Evolutionary conservation across 2,329 filamentous ascomycete genomes (phyloP).

Genomic region (Aspergillus viridinutans): DNA sequence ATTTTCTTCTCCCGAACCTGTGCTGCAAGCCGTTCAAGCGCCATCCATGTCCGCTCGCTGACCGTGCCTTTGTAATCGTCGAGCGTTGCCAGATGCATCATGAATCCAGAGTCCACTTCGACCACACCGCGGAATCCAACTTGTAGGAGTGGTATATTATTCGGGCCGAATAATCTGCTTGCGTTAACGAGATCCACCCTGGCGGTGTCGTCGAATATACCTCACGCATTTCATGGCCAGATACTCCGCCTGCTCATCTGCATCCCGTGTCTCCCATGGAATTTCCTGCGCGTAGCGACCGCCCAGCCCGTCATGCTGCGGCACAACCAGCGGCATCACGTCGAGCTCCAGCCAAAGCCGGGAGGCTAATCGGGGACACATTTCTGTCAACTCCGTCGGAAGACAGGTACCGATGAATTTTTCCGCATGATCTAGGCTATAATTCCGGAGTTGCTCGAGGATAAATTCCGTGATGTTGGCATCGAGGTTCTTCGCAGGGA

Average conservation of each 20-base stretch:
- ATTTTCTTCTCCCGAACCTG: conserved; percentile 60
- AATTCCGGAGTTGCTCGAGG: conserved; percentile 53
- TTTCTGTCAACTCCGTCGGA: conserved; percentile 54
- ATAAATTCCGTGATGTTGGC: conserved; percentile 55
- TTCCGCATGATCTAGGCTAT: conserved; percentile 61
- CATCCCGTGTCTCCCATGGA: conserved; percentile 52
- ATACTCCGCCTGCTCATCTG: conserved; percentile 77
- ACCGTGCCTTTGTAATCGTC: conserved; percentile 61
- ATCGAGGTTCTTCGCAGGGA: conserved; percentile 39
- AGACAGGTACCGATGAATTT: conserved; percentile 73
- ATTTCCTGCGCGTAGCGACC: conserved; percentile 17
- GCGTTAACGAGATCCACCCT: not conserved
- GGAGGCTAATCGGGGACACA: conserved; percentile 63
- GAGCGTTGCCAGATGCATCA: conserved; percentile 56
- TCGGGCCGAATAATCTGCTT: conserved; percentile 65
- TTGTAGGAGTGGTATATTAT: conserved; percentile 61
- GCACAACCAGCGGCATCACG: conserved; percentile 66
- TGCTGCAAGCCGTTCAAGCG: conserved; percentile 59
- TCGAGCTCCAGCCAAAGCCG: conserved; percentile 73
- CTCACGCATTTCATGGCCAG: conserved; percentile 75
- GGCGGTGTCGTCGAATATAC: conserved; percentile 37
- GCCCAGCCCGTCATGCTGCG: conserved; percentile 14
- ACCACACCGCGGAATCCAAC: conserved; percentile 66
- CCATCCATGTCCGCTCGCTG: conserved; percentile 58
- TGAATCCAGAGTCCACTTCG: conserved; percentile 64